A percentile compares a stretch with the other conserved stretches of the same genome.
Conservation (phyloP, 169 alveolate species). For the Cryptosporidium parvum region DNA sequence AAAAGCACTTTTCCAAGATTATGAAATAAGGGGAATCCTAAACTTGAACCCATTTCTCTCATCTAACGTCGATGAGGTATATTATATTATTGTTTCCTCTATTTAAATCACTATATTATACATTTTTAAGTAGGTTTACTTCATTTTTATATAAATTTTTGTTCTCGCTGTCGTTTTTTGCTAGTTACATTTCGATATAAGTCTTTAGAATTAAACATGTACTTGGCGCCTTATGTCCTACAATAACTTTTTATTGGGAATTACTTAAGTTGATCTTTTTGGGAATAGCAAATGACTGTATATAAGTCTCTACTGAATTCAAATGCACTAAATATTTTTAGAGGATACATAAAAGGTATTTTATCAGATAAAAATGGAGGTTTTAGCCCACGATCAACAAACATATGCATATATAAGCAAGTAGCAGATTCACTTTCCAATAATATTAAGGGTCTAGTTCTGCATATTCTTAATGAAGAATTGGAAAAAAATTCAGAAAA, state of each 20-base stretch:
- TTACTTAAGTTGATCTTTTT: not conserved
- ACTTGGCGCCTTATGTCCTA: slow-evolving; percentile 3
- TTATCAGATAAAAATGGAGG: not conserved
- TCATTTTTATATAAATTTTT: not conserved
- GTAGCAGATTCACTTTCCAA: slow-evolving; percentile 19
- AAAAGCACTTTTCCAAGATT: slow-evolving; percentile 21
- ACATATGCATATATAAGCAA: slow-evolving; percentile 33
- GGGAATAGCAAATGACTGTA: not conserved
- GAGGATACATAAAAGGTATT: slow-evolving; percentile 56
- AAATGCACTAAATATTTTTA: not conserved
- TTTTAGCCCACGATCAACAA: slow-evolving; percentile 14
- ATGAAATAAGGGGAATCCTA: slow-evolving; percentile 55
- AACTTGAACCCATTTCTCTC: slow-evolving; percentile 62
- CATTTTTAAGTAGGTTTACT: not conserved
- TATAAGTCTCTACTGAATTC: slow-evolving; percentile 19
- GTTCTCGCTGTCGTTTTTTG: not conserved
- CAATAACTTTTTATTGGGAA: not conserved
- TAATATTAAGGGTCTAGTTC: slow-evolving; percentile 17
- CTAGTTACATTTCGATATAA: not conserved
- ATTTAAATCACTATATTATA: not conserved
- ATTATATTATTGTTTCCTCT: slow-evolving; percentile 40
- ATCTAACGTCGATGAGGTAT: slow-evolving; percentile 43
- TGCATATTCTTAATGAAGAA: slow-evolving; percentile 35
- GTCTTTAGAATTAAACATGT: not conserved
- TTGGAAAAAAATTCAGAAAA: not conserved